These are phyloP conservation scores for Euptelea pleiosperma DNA, from an alignment of 164 flowering plant genomes.

Conservation along the genomic window DNA sequence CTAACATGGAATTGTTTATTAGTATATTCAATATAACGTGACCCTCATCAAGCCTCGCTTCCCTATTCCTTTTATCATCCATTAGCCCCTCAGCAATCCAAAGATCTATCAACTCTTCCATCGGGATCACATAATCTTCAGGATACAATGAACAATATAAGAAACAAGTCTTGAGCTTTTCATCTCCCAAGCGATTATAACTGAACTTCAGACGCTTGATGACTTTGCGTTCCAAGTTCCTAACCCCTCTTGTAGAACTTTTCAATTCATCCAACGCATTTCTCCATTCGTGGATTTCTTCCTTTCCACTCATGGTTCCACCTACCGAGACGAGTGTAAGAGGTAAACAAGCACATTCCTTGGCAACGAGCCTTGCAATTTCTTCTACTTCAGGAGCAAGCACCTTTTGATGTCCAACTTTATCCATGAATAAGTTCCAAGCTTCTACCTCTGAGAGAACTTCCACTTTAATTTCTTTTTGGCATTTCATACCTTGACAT, in stretches of 20 bases:
- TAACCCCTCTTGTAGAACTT: not conserved
- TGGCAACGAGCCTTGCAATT: too few species aligned
- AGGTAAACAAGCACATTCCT: too few species aligned
- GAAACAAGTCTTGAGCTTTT: conserved; percentile 9
- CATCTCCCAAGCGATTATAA: too few species aligned
- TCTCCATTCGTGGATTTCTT: conserved; percentile 9
- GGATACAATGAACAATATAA: conserved; percentile 17
- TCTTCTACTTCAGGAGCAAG: too few species aligned
- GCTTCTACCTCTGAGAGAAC: conserved; percentile 6
- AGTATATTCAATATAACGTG: too few species aligned
- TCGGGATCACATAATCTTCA: conserved; percentile 8
- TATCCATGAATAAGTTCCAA: too few species aligned
- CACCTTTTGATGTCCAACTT: not conserved
- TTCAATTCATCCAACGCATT: conserved; percentile 10
- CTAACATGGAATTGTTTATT: conserved; percentile 28
- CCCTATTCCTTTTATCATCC: conserved; percentile 8
- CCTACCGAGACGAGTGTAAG: too few species aligned
- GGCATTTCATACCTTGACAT: conserved; percentile 12
- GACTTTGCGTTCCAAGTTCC: conserved; percentile 10
- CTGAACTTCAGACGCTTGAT: conserved; percentile 13
- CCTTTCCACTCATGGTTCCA: too few species aligned
- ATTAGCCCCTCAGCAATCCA: conserved; percentile 26
- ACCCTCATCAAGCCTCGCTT: conserved; percentile 14
- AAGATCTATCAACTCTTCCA: conserved; percentile 10
- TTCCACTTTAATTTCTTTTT: conserved; percentile 1